Conservation (phyloP, 768 basidiomycete genomes). For the Suillus weaverae region DNA sequence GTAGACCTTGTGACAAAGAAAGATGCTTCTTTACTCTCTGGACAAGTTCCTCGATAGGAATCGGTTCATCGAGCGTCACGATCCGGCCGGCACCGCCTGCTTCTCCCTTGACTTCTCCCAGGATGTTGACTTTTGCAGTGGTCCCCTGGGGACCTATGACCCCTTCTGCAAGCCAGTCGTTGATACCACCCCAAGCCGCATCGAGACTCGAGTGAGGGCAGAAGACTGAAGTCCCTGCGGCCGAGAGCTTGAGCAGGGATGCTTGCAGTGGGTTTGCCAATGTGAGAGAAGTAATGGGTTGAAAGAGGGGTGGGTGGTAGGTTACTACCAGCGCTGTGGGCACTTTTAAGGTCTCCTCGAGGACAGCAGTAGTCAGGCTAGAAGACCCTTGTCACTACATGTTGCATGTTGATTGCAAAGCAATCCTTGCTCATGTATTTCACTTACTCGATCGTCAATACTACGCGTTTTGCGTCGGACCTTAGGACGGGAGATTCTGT, state of each 20-base stretch:
- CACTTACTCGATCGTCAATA: constrained; percentile 72
- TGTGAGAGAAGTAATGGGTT: constrained; percentile 70
- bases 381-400: constrained; percentile 10
- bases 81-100: constrained; percentile 70
- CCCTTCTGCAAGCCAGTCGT: constrained; percentile 81
- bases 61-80: constrained; percentile 57
- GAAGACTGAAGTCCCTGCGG: constrained; percentile 83
- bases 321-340: constrained; percentile 69
- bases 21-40: constrained; percentile 70
- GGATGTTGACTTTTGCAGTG: constrained; percentile 34
- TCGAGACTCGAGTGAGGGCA: constrained; percentile 89
- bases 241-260: constrained; percentile 76
- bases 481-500: constrained; percentile 56
- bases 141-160: constrained; percentile 37
- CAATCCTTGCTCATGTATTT: constrained; percentile 2
- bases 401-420: constrained; percentile 12
- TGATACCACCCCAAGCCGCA: constrained; percentile 79
- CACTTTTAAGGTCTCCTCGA: constrained; percentile 62
- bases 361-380: constrained; percentile 74
- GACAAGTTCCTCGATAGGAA: constrained; percentile 61
- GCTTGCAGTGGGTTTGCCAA: constrained; percentile 76
- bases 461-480: constrained; percentile 46
- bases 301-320: constrained; percentile 88
- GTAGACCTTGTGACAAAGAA: constrained; percentile 53
- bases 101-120: constrained; percentile 40